These are phyloP conservation scores for Botrytis tulipae DNA, from an alignment of 2,329 filamentous ascomycete species.

Conservation along the genomic window DNA sequence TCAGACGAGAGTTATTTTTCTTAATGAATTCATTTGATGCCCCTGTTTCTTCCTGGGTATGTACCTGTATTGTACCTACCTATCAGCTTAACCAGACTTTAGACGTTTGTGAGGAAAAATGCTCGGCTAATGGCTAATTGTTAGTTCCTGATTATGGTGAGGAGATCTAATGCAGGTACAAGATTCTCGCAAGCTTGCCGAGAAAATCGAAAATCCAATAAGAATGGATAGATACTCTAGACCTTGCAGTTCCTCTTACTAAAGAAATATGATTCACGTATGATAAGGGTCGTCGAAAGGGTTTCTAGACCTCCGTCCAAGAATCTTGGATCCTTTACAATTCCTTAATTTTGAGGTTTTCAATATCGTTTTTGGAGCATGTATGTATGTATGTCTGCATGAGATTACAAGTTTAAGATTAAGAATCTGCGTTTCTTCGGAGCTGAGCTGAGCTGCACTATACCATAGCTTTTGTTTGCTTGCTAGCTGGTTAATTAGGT, in stretches of 20 bases:
- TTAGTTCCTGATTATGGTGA: background rate
- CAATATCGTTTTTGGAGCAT: background rate
- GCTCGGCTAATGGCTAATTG: background rate
- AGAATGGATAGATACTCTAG: background rate
- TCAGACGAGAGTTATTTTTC: background rate
- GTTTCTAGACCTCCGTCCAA: background rate
- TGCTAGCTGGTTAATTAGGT: background rate
- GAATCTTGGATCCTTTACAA: background rate
- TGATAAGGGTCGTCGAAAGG: background rate
- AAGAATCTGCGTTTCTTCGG: background rate
- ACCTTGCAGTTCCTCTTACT: background rate
- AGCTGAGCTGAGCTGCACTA: background rate
- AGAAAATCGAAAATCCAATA: background rate
- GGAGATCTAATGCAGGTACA: slow-evolving; percentile 4
- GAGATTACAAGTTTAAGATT: background rate
- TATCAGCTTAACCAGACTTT: background rate
- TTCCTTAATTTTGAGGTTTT: background rate
- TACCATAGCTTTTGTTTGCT: background rate
- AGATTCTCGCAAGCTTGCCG: background rate
- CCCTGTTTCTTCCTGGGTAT: background rate
- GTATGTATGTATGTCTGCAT: background rate
- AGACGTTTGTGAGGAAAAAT: background rate
- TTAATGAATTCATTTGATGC: background rate
- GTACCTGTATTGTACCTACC: background rate
- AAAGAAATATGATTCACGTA: background rate